These are phyloP conservation scores for Apiospora pterosperma DNA, from an alignment of 2,329 filamentous ascomycete species.

Conservation along the genomic window DNA sequence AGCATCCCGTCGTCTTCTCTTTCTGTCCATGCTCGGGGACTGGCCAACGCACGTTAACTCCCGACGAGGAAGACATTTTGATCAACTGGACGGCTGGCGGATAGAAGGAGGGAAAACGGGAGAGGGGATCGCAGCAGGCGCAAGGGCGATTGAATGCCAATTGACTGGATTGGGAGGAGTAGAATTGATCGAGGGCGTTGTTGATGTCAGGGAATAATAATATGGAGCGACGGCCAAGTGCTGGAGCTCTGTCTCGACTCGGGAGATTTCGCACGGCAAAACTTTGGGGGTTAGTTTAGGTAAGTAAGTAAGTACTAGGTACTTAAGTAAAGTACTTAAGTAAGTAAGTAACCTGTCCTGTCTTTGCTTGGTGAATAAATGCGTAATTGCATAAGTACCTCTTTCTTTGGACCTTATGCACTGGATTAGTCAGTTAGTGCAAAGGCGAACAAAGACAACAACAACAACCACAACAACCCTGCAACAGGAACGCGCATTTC, in stretches of 20 bases:
- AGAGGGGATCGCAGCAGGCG: conserved; percentile 19
- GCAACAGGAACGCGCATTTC: not conserved
- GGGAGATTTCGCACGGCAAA: conserved; percentile 34
- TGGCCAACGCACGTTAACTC: conserved; percentile 57
- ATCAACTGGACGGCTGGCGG: conserved; percentile 38
- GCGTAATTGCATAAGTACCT: not conserved
- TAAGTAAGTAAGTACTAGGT: not conserved
- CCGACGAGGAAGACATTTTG: conserved; percentile 62
- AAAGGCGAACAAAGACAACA: not conserved
- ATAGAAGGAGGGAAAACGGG: conserved; percentile 15
- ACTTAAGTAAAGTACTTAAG: too few species aligned
- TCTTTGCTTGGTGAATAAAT: too few species aligned
- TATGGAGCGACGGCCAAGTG: conserved; percentile 5
- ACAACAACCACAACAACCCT: not conserved
- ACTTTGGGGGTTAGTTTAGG: conserved; percentile 12
- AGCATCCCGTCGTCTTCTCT: not conserved
- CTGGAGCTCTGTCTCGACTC: conserved; percentile 14
- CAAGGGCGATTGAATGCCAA: conserved; percentile 40
- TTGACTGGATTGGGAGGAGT: conserved; percentile 36
- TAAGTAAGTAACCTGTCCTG: too few species aligned
- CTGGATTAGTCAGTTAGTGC: not conserved
- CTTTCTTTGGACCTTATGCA: not conserved
- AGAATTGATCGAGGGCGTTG: conserved; percentile 9
- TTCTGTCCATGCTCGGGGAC: too few species aligned
- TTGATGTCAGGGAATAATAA: conserved; percentile 11